These are phyloP conservation scores for Stagonosporopsis tanaceti DNA, from an alignment of 2,329 filamentous ascomycete species.

Conservation along the genomic window DNA sequence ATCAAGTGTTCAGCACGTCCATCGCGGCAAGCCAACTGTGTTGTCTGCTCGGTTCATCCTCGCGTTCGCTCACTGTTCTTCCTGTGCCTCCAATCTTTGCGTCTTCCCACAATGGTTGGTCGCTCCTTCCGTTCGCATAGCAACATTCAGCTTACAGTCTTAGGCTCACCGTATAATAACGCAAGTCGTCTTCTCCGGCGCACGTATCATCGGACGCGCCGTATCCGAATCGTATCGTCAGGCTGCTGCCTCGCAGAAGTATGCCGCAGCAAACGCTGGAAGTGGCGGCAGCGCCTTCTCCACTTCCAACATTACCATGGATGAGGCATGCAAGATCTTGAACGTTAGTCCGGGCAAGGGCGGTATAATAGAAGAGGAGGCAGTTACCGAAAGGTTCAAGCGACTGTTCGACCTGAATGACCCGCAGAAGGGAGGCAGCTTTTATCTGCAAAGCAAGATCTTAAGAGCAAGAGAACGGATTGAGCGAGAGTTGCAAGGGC, in stretches of 20 bases:
- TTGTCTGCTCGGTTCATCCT: not conserved
- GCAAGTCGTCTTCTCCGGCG: slow-evolving; percentile 89
- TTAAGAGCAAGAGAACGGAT: slow-evolving; percentile 89
- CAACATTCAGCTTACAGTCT: slow-evolving; percentile 31
- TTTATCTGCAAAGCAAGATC: slow-evolving; percentile 98
- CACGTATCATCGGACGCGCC: slow-evolving; percentile 89
- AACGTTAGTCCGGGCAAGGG: slow-evolving; percentile 89
- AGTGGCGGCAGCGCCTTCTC: slow-evolving; percentile 60
- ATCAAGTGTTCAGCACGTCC: slow-evolving; percentile 27
- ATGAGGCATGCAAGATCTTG: slow-evolving; percentile 96
- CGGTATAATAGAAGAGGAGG: slow-evolving; percentile 78
- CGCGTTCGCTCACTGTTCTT: not conserved
- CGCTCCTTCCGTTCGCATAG: not conserved
- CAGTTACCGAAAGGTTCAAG: slow-evolving; percentile 89
- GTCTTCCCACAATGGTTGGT: slow-evolving; percentile 38
- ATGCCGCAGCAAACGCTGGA: slow-evolving; percentile 74
- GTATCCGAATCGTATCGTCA: slow-evolving; percentile 96
- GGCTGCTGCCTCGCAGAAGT: slow-evolving; percentile 85
- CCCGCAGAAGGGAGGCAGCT: slow-evolving; percentile 93
- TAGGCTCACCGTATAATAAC: slow-evolving; percentile 95
- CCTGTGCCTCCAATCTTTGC: not conserved
- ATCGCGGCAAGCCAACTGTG: slow-evolving; percentile 19
- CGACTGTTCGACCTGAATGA: slow-evolving; percentile 93
- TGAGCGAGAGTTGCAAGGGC: slow-evolving; percentile 81
- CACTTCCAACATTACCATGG: slow-evolving; percentile 82